Evolutionary conservation across 169 alveolate genomes (phyloP).

Genomic region (Ichthyophthirius multifiliis): DNA sequence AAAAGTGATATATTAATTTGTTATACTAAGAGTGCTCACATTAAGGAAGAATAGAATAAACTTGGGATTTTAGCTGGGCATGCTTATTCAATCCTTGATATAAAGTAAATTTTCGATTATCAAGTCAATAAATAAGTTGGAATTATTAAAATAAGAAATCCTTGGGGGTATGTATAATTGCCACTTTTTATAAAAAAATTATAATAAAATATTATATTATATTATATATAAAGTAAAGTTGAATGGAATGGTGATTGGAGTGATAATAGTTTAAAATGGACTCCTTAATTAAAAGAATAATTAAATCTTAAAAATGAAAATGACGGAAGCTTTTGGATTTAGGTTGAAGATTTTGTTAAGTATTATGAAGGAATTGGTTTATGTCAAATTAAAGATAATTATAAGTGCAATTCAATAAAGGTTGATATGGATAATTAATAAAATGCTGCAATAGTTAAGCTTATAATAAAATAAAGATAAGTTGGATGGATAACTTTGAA

Average conservation of each 20-base stretch:
- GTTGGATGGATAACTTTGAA: too few relatives aligned
- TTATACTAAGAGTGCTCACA: conserved; percentile 12
- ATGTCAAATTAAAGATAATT: conserved; percentile 5
- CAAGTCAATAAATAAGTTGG: background rate
- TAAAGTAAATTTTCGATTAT: background rate
- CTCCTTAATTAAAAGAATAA: background rate
- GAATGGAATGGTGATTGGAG: conserved; percentile 44
- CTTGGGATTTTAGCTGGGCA: conserved; percentile 38
- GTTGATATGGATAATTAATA: background rate
- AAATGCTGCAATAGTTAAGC: too few relatives aligned
- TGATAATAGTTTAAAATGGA: conserved; percentile 28
- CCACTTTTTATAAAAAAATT: background rate
- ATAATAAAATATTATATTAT: background rate
- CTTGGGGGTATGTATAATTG: conserved; percentile 21
- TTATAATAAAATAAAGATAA: too few relatives aligned
- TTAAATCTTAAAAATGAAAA: background rate
- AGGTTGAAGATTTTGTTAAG: conserved; percentile 20
- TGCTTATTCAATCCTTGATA: conserved; percentile 29
- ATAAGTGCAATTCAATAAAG: conserved; percentile 15
- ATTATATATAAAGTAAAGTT: background rate
- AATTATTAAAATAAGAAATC: conserved; percentile 30
- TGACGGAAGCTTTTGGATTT: conserved; percentile 38
- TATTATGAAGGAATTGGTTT: conserved; percentile 36
- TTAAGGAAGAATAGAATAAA: conserved; percentile 7
- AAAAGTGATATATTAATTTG: conserved; percentile 18